Conservation (phyloP, 2,329 filamentous ascomycete genomes). For the Orbilia brochopaga region DNA sequence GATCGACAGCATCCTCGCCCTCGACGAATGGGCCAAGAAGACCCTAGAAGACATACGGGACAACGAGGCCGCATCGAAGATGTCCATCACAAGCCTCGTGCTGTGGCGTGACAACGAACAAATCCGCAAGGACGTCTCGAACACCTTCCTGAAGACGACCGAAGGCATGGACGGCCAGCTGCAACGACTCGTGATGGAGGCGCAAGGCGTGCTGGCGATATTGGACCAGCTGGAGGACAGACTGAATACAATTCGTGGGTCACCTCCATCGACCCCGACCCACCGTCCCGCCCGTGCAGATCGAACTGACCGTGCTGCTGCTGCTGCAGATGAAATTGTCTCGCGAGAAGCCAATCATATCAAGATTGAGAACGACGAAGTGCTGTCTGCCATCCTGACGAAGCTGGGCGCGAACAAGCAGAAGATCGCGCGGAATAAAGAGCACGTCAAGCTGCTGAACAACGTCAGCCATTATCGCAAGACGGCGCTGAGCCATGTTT, state of each 20-base stretch:
- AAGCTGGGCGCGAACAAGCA: constrained; percentile 72
- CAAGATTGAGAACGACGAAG: constrained; percentile 67
- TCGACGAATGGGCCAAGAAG: constrained; percentile 54
- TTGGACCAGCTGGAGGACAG: constrained; percentile 73
- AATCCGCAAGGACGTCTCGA: constrained; percentile 56
- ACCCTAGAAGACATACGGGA: constrained; percentile 51
- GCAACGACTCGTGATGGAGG: constrained; percentile 72
- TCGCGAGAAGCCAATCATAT: constrained; percentile 68
- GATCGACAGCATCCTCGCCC: constrained; percentile 52
- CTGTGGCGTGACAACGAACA: constrained; percentile 59
- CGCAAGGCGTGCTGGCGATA: constrained; percentile 68
- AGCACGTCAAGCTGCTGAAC: constrained; percentile 69
- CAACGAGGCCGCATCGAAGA: constrained; percentile 51
- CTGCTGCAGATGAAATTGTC: constrained; percentile 57
- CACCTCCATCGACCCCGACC: constrained; percentile 59
- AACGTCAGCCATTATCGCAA: constrained; percentile 72
- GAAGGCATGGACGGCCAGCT: constrained; percentile 67
- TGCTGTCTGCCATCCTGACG: constrained; percentile 75
- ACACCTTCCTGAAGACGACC: constrained; percentile 68
- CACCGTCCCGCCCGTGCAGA: not conserved
- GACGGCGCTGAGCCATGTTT: constrained; percentile 72
- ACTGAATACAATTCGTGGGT: constrained; percentile 70
- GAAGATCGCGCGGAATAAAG: constrained; percentile 67
- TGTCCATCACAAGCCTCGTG: constrained; percentile 61
- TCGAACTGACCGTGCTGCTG: constrained; percentile 1